Evolutionary conservation across 192 early-diverging fungal genomes (phyloP), one percentile per base, ranked within the genome.

Genomic region (Coemansia sp.): DNA sequence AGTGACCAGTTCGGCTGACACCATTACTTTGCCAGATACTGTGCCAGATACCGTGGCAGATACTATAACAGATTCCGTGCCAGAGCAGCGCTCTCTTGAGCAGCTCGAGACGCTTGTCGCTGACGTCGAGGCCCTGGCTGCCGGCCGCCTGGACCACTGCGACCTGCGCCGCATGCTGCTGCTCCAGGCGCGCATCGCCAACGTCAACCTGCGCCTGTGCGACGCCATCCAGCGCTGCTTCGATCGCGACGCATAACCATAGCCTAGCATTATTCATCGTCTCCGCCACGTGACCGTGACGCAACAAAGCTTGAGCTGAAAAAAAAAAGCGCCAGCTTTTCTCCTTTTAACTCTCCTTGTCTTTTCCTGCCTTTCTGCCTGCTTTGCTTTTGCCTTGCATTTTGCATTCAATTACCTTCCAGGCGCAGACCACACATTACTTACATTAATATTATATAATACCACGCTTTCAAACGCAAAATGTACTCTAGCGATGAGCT

Each of bases 401-500:
- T 15, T 22, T 8, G 15, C 42, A 3, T 43, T 17, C 13, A 33
- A 37, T 19, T 18, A 8, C 30, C 30, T 8, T 33, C 30, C n/a
- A n/a, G n/a, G n/a, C n/a, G n/a, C n/a, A n/a, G n/a, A n/a, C n/a
- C n/a, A n/a, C n/a, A n/a, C n/a, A n/a, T n/a, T n/a, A n/a, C n/a
- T n/a, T n/a, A n/a, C n/a, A n/a, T n/a, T n/a, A n/a, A n/a, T n/a
- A n/a, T n/a, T n/a, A n/a, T n/a, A n/a, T n/a, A n/a, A n/a, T n/a
- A n/a, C n/a, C n/a, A n/a, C n/a, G n/a, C n/a, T n/a, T n/a, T n/a
- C n/a, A n/a, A n/a, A n/a, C n/a, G n/a, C n/a, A n/a, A n/a, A 55
- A 71, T 71, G 69, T 61, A 57, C 48, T 30, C 43, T 40, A 55
- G 52, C 4, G 73, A 75, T 9, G 72, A 76, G 52, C 59, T 66